Evolutionary conservation across 345 rosid species (phyloP), one percentile per base, ranked within the genome.

Genomic region (Lenwebbia sp.): DNA sequence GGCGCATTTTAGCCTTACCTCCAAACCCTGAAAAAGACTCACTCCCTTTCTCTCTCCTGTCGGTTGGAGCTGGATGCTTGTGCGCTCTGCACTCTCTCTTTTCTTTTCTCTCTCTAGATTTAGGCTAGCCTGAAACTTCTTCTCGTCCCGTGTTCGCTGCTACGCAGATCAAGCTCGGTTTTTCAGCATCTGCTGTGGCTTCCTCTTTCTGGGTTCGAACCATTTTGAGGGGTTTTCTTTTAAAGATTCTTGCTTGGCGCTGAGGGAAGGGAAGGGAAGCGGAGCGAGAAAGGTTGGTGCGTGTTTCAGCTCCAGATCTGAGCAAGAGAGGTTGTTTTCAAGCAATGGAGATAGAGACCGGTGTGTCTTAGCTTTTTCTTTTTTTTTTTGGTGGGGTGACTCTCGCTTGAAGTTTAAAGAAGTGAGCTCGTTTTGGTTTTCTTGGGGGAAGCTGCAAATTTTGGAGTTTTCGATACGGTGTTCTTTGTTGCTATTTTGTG

Each of bases 301-400:
- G 74, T 26, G 62, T 82, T 60, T 82, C 52, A 25, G 87, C 53
- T 86, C 47, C 87, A 86, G 87, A 86, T 86, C 87, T 86, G 86
- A 10, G 78, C 1, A 54, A 82, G 87, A 51, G 44, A 10, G 78
- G 47, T 26, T 51, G 33, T 40, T 15, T 62, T 54, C 54, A 30
- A 0, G 51, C 40, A 37, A 60, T 53, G 83, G 87, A 54, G 50
- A 49, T 41, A 54, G 25, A 30, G 44, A 26, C 56, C 54, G 30
- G 28, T 54, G 83, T 84, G 55, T 37, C 53, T 40, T 84, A 49
- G 87, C 56, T 33, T 17, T 23, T 70, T 22, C 10, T 49, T 49
- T 49, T 49, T 49, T 49, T 49, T 49, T 10, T 10, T 10, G 51
- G 78, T 19, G 78, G 44, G 47, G 78, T 0, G 78, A 70, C 44